These are phyloP conservation scores for Diaporthe eres DNA, from an alignment of 2,329 filamentous ascomycete genomes.

Conservation along the genomic window DNA sequence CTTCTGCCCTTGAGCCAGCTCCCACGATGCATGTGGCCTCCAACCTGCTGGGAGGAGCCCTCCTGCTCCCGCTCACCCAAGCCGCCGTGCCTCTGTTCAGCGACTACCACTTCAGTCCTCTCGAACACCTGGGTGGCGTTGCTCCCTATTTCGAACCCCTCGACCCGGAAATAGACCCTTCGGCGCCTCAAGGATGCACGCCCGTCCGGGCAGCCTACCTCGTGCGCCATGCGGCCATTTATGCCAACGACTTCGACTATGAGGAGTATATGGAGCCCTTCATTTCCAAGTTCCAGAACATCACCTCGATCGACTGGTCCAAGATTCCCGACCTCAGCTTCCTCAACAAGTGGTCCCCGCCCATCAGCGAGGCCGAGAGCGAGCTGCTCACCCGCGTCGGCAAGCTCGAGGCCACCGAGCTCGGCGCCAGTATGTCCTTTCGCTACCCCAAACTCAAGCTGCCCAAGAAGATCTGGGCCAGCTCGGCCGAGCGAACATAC, in stretches of 20 bases:
- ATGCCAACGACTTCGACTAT: conserved; percentile 72
- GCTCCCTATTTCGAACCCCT: conserved; percentile 71
- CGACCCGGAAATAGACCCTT: conserved; percentile 59
- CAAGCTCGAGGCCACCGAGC: conserved; percentile 70
- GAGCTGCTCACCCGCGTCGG: conserved; percentile 74
- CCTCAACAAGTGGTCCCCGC: conserved; percentile 68
- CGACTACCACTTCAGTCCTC: conserved; percentile 65
- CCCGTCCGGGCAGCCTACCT: conserved; percentile 68
- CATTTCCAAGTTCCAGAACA: conserved; percentile 70
- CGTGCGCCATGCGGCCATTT: conserved; percentile 72
- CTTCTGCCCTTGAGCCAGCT: background rate
- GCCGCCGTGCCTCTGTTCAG: conserved; percentile 54
- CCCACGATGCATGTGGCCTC: conserved; percentile 12
- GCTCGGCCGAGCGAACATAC: conserved; percentile 72
- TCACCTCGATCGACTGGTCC: conserved; percentile 68
- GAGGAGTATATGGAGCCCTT: conserved; percentile 71
- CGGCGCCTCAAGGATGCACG: conserved; percentile 64
- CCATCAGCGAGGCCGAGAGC: conserved; percentile 68
- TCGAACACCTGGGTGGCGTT: conserved; percentile 69
- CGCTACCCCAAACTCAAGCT: conserved; percentile 68
- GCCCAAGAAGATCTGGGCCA: conserved; percentile 72
- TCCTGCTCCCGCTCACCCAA: conserved; percentile 16
- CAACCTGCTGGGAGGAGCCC: conserved; percentile 26
- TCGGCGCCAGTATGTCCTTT: conserved; percentile 71
- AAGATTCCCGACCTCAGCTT: conserved; percentile 69